Percentiles rank a stretch among this genome's conserved stretches.
These are phyloP conservation scores for Citrus cavaleriei DNA, from an alignment of 345 rosid genomes.

Conservation along the genomic window DNA sequence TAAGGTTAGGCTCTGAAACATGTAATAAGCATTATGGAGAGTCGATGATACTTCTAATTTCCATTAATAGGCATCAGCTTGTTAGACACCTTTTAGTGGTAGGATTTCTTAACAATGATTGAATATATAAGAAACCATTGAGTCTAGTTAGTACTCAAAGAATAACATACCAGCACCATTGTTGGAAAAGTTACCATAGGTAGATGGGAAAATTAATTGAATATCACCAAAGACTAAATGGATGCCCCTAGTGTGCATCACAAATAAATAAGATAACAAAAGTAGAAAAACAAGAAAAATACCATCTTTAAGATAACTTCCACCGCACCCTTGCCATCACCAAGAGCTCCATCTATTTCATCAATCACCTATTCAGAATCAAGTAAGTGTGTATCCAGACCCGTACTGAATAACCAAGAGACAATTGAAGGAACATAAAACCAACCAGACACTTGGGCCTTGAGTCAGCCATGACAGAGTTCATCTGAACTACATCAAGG, in stretches of 20 bases:
- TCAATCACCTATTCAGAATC: slow-evolving; percentile 71
- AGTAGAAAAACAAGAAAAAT: slow-evolving; percentile 19
- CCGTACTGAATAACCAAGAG: neutral
- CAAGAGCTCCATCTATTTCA: slow-evolving; percentile 99
- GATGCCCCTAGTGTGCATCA: slow-evolving; percentile 1
- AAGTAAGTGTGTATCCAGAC: slow-evolving; percentile 13
- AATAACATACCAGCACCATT: neutral
- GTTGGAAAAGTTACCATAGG: neutral
- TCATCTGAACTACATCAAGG: slow-evolving; percentile 96
- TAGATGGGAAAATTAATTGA: neutral
- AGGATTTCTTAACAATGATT: neutral
- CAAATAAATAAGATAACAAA: slow-evolving; percentile 3
- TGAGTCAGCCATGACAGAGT: slow-evolving; percentile 85
- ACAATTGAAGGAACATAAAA: slow-evolving; percentile 8
- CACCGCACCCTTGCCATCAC: slow-evolving; percentile 97
- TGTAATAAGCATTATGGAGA: neutral
- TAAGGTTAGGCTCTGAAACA: neutral
- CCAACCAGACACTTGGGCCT: slow-evolving; percentile 92
- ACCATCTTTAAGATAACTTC: slow-evolving; percentile 94
- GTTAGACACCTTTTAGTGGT: neutral
- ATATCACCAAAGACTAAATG: neutral
- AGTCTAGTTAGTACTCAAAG: neutral
- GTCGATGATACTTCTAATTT: neutral
- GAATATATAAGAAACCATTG: neutral
- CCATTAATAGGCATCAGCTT: neutral